Evolutionary conservation across 176 grass and related monocot genomes (phyloP).

Genomic region (Zoysia japonica): DNA sequence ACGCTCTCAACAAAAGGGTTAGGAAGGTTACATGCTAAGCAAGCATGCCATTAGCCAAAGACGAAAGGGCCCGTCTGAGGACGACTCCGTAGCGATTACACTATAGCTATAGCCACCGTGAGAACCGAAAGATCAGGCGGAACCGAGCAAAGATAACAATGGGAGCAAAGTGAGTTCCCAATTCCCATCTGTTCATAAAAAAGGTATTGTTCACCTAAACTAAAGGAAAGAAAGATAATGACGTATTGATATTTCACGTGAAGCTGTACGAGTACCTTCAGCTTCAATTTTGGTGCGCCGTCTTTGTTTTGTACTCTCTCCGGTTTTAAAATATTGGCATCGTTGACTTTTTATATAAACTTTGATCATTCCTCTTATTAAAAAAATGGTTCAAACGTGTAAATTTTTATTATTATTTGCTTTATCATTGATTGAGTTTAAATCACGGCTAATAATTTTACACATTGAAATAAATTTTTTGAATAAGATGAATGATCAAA

Average conservation of each 20-base stretch:
- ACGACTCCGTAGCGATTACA: constrained; percentile 49
- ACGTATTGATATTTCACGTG: constrained; percentile 3
- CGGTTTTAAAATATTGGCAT: too few relatives aligned
- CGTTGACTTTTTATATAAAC: too few relatives aligned
- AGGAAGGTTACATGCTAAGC: constrained; percentile 60
- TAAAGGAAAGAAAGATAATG: constrained; percentile 35
- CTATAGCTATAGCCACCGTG: constrained; percentile 22
- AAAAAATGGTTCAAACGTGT: too few relatives aligned
- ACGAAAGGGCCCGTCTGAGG: constrained; percentile 33
- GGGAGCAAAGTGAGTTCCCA: neutral
- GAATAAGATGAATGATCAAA: too few relatives aligned
- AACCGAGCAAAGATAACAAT: constrained; percentile 2
- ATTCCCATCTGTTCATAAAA: constrained; percentile 13
- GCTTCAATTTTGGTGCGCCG: neutral
- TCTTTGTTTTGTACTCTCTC: neutral
- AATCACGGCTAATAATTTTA: too few relatives aligned
- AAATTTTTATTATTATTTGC: too few relatives aligned
- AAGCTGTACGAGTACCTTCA: neutral
- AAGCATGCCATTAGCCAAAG: constrained; percentile 46
- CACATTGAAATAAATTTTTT: too few relatives aligned
- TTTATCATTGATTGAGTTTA: too few relatives aligned
- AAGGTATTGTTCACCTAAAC: constrained; percentile 44
- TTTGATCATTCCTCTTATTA: too few relatives aligned
- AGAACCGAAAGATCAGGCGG: neutral
- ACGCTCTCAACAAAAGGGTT: constrained; percentile 30